Base-by-base conservation (phyloP, 768 basidiomycete species). In the Pluteus cervinus region DNA sequence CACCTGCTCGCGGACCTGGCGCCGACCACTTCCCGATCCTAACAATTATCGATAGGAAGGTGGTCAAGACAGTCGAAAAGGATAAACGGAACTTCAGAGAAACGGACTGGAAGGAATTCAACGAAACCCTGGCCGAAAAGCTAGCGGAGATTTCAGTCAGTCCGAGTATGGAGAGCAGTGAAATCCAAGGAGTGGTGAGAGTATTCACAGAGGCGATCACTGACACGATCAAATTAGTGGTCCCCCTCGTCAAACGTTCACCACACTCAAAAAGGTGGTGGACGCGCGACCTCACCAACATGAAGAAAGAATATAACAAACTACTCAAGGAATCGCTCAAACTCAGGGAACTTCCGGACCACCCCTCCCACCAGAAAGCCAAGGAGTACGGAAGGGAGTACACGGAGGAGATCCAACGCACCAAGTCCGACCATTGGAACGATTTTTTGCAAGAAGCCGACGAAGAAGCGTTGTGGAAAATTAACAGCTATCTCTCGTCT, bases 1-100 rank as follows among this genome's bases (percentile, higher is more conserved):
- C 44, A 1, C 40, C 38, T 0, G 3, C 29, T 0, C 43, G 29
- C 3, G 58, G 55, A 1, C 29, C 49, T 0, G 37, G 40, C 1
- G 58, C 69, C 3, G 67, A 75, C 48, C 69, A 75, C 44, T 55
- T 60, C 37, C 68, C 63, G 0, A 65, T 75, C 7, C 21, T 45
- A 16, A 59, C 52, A 0, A 24, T 41, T 0, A 5, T 70, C 2
- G 50, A 62, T 30, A 21, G 65, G 2, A 9, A 40, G 0, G 30
- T 40, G 2, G 20, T 32, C 5, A 5, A 7, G 0, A 25, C 26
- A 0, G n/a, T n/a, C n/a, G n/a, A n/a, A n/a, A n/a, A n/a, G n/a
- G n/a, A n/a, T n/a, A n/a, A n/a, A n/a, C n/a, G n/a, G n/a, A n/a
- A n/a, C n/a, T n/a, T n/a, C n/a, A n/a, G n/a, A n/a, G 20, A 24